phyloP scores from a whole-genome alignment of 129 eudicot species.

The Solidago caesia region DNA sequence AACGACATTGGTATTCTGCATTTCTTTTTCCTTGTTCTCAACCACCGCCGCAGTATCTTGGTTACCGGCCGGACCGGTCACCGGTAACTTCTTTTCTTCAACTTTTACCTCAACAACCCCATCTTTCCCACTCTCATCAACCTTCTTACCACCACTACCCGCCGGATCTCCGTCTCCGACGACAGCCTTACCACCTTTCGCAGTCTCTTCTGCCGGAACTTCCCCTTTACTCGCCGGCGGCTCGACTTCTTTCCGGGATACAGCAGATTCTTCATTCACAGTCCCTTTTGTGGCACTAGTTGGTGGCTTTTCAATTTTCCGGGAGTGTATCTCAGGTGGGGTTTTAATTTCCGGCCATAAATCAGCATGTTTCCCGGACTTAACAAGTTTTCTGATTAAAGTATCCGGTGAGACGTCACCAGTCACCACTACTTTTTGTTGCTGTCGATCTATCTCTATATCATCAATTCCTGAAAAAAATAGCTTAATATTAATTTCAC shows the following conservation, averaged over 20 bases:
- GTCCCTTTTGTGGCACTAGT: too few species aligned
- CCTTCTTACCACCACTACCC: constrained; percentile 7
- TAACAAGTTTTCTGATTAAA: constrained; percentile 44
- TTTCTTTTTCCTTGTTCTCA: constrained; percentile 24
- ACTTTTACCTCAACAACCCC: constrained; percentile 14
- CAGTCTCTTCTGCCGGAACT: constrained; percentile 5
- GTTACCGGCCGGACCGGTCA: constrained; percentile 28
- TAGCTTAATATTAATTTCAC: too few species aligned
- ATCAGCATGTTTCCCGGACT: constrained; percentile 60
- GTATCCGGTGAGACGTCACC: constrained; percentile 47
- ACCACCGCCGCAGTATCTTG: constrained; percentile 23
- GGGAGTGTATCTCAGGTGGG: too few species aligned
- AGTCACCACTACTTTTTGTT: constrained; percentile 47
- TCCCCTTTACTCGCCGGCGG: constrained; percentile 22
- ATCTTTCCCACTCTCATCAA: constrained; percentile 17
- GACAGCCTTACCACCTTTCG: background rate
- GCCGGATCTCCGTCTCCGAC: constrained; percentile 9
- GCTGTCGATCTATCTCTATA: constrained; percentile 48
- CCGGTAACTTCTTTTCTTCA: constrained; percentile 46
- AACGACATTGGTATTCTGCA: constrained; percentile 1
- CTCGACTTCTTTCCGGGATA: too few species aligned
- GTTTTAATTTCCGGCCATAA: constrained; percentile 32
- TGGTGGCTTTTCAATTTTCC: too few species aligned
- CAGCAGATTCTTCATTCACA: too few species aligned
- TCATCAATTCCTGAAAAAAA: constrained; percentile 42